Base-by-base conservation (phyloP, 2,329 filamentous ascomycete species). In the Colletotrichum sp. region DNA sequence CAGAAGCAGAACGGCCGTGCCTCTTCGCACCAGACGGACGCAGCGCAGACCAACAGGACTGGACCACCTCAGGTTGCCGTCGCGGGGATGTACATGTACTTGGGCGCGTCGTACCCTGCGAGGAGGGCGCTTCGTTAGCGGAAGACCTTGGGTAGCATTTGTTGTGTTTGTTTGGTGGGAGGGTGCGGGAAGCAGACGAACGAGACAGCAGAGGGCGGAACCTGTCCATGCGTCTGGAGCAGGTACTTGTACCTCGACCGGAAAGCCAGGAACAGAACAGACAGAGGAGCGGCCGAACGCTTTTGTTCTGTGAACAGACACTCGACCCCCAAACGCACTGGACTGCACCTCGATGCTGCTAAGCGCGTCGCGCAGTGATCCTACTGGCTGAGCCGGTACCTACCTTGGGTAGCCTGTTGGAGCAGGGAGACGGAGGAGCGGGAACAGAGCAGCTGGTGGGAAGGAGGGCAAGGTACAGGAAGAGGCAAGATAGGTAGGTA, bases 281-380 rank as follows among this genome's bases (percentile, higher is more conserved):
- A 34, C 58, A 36, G 28, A 62, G 28, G 58, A 32, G 56, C 56
- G 43, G 34, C 43, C 43, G 43, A 52, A 52, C 43, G 43, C 43
- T 52, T 52, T 52, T 52, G 62, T 28, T 52, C 55, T n/a, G 48
- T 38, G 69, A 74, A 73, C 73, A 73, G 73, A 73, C 73, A 34
- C 69, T 75, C 69, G 26, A 64, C 63, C 62, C 55, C 55, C 63
- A 58, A 59, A 64, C 69, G 69, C 73, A 73, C 73, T 64, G 73
- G 56, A 73, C 69, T 73, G 69, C 74, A 76, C 63, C 71, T 64
- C 36, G 73, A 63, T 73, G 63, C 58, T 72, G 62, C 69, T 81
- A 83, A 84, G 83, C 83, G 82, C 81, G 80, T 82, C 80, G 78
- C 79, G 78, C 80, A 77, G 79, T 79, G 79, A 80, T 83, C 78